Conservation (phyloP, 2,329 filamentous ascomycete genomes). For the Botryosphaeria dothidea region DNA sequence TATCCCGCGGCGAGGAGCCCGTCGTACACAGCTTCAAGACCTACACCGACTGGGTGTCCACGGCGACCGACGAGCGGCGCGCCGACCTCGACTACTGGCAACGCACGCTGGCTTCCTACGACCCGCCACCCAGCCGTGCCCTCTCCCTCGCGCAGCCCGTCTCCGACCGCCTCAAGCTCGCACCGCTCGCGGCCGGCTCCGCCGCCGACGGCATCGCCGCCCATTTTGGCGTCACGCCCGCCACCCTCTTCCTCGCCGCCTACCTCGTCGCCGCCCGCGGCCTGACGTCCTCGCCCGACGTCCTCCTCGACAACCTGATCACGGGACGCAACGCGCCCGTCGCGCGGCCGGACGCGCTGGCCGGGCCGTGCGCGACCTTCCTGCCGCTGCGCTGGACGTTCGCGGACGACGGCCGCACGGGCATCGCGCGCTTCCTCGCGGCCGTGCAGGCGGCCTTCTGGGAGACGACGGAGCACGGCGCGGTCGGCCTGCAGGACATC, state of each 20-base stretch:
- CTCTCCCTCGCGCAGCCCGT: constrained; percentile 9
- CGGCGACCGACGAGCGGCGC: constrained; percentile 23
- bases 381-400: constrained; percentile 33
- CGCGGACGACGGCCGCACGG: neutral
- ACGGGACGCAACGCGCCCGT: constrained; percentile 40
- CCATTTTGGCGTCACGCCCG: constrained; percentile 30
- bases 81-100: constrained; percentile 26
- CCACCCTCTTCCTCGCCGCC: constrained; percentile 40
- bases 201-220: constrained; percentile 25
- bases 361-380: constrained; percentile 42
- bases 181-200: neutral
- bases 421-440: constrained; percentile 23
- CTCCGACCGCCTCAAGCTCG: neutral
- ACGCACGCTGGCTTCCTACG: neutral
- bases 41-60: constrained; percentile 26
- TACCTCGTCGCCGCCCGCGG: constrained; percentile 26
- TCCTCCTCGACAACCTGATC: constrained; percentile 33
- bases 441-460: constrained; percentile 27
- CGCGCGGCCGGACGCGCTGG: constrained; percentile 36
- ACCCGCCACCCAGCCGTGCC: neutral
- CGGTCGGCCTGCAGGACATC: constrained; percentile 31
- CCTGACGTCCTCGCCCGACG: constrained; percentile 14
- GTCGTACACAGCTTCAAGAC: constrained; percentile 27
- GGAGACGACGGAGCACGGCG: constrained; percentile 32
- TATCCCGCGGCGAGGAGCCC: constrained; percentile 22